Evolutionary conservation across 768 basidiomycete species (phyloP).

Genomic region (Lentinula sp.): DNA sequence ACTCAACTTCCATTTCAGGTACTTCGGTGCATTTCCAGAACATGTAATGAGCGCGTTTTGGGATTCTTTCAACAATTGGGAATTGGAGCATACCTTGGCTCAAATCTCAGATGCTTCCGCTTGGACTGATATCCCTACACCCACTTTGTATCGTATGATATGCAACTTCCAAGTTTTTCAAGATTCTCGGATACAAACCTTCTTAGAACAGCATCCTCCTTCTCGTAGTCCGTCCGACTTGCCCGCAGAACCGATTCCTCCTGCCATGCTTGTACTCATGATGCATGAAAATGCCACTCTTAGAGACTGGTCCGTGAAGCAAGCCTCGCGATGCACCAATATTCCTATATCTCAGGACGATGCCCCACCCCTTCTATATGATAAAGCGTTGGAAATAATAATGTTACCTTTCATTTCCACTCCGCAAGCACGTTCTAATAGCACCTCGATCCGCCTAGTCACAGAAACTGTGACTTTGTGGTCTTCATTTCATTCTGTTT

Average conservation of each 20-base stretch:
- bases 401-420: slow-evolving; percentile 22
- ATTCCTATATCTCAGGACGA: slow-evolving; percentile 38
- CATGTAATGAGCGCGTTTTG: slow-evolving; percentile 53
- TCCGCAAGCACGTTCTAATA: neutral
- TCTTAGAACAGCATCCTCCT: slow-evolving; percentile 34
- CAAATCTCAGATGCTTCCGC: slow-evolving; percentile 27
- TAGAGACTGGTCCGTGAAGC: slow-evolving; percentile 55
- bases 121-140: slow-evolving; percentile 34
- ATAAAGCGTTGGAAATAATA: slow-evolving; percentile 36
- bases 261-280: slow-evolving; percentile 54
- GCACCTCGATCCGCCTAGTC: slow-evolving; percentile 22
- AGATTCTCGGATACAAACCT: slow-evolving; percentile 37
- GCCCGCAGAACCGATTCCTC: slow-evolving; percentile 54
- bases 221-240: slow-evolving; percentile 34
- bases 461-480: slow-evolving; percentile 44
- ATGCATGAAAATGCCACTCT: slow-evolving; percentile 42
- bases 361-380: slow-evolving; percentile 43
- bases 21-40: slow-evolving; percentile 61
- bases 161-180: slow-evolving; percentile 55
- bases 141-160: slow-evolving; percentile 55
- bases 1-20: slow-evolving; percentile 38
- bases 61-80: slow-evolving; percentile 59
- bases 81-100: slow-evolving; percentile 46
- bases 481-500: slow-evolving; percentile 34
- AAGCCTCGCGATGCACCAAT: slow-evolving; percentile 30